Conservation (phyloP, 2,329 filamentous ascomycete genomes). For the Xylaria sp. region DNA sequence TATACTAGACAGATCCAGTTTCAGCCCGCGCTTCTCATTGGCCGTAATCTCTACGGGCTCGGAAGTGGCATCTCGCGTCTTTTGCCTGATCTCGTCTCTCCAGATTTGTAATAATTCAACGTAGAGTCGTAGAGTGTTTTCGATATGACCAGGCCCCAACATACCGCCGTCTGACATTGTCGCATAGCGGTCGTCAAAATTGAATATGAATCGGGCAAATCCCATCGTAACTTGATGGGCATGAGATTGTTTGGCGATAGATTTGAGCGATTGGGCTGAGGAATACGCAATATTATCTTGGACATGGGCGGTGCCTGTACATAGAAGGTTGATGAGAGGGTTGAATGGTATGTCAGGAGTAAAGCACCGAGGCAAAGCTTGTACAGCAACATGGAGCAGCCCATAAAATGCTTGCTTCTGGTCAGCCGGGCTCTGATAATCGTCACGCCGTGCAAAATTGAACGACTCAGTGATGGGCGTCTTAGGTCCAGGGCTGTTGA, state of each 20-base stretch:
- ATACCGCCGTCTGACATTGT: constrained; percentile 99
- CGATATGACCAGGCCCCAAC: constrained; percentile 92
- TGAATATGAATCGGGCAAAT: constrained; percentile 97
- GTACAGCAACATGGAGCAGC: constrained; percentile 92
- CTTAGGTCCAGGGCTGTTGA: constrained; percentile 86
- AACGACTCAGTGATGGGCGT: constrained; percentile 96
- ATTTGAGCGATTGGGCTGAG: constrained; percentile 91
- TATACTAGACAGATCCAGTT: constrained; percentile 86
- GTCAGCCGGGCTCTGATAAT: constrained; percentile 76
- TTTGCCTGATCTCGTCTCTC: constrained; percentile 95
- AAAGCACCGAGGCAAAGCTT: constrained; percentile 92
- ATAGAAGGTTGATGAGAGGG: constrained; percentile 91
- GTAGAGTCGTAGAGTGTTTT: constrained; percentile 91
- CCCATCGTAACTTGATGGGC: constrained; percentile 96
- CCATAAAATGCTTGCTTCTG: constrained; percentile 97
- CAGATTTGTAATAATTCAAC: constrained; percentile 95
- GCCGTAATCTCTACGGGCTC: constrained; percentile 71
- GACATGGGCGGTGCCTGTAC: constrained; percentile 95
- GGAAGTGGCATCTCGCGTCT: constrained; percentile 77
- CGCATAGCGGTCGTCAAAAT: constrained; percentile 95
- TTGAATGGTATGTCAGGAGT: constrained; percentile 93
- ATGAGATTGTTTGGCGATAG: constrained; percentile 91
- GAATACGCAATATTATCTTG: constrained; percentile 92
- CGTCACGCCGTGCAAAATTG: constrained; percentile 86
- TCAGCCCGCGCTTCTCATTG: constrained; percentile 77